Evolutionary conservation across 768 basidiomycete species (phyloP), one percentile per base, ranked within the genome.

Genomic region (Hericium erinaceus): DNA sequence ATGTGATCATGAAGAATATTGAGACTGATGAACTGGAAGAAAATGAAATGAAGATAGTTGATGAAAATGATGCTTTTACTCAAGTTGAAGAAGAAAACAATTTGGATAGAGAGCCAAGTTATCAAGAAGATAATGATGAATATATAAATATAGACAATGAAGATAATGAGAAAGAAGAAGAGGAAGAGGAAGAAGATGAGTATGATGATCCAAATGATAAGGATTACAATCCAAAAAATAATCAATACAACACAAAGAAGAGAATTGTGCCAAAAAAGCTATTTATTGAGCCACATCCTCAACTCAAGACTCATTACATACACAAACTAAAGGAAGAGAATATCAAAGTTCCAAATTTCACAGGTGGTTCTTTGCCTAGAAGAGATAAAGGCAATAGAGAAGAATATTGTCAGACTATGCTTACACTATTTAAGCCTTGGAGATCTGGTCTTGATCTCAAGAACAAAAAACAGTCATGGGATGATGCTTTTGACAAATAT

Each of bases 361-460:
- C 68, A 3, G 70, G 71, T 2, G 65, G 64, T 1, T 28, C 58
- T 1, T 54, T 73, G 5, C 73, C 72, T 1, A n/a, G 68, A 33
- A 39, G 20, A 44, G 72, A 73, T 52, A 51, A 64, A 60, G 41
- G 61, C 5, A 55, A 64, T 58, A 10, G 37, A 12, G 64, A 66
- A n/a, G 59, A 41, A 16, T 64, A 64, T 39, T 60, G 53, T 33
- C 26, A 18, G 3, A 63, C 59, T 40, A 64, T 64, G 62, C 39
- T 61, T 12, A 56, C 51, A 11, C 33, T 64, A 10, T 64, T 64
- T 39, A 11, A 33, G 2, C 62, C 62, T 11, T 56, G 60, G 58
- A 41, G 58, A 44, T n/a, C n/a, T 3, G 57, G 54, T 7, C 10
- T 48, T 0, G 55, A 60, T 48, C 22, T 63, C 46, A 52, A 60